A percentile compares a stretch with the other conserved stretches of the same genome.
Evolutionary conservation across 2,329 filamentous ascomycete species (phyloP).

Genomic region (Aspergillus tanneri): DNA sequence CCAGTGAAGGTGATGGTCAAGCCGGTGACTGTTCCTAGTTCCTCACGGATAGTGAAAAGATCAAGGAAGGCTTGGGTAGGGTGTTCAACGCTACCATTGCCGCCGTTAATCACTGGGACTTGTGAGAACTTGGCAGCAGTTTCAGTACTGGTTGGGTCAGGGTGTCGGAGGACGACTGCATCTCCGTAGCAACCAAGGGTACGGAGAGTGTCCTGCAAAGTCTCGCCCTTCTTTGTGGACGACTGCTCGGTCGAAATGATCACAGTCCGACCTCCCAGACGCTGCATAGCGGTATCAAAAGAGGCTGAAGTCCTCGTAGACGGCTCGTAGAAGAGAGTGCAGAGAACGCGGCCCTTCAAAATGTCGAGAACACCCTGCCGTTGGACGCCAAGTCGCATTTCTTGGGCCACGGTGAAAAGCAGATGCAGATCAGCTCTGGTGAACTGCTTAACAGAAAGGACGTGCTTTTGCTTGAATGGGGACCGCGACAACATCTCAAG

Average conservation of each 20-base stretch:
- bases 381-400: slow-evolving; percentile 95
- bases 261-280: slow-evolving; percentile 84
- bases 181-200: slow-evolving; percentile 94
- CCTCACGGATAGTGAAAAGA: slow-evolving; percentile 96
- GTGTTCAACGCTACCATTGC: slow-evolving; percentile 93
- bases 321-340: slow-evolving; percentile 95
- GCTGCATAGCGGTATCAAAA: slow-evolving; percentile 98
- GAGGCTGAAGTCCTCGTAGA: slow-evolving; percentile 93
- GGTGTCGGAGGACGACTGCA: slow-evolving; percentile 93
- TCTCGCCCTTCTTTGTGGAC: slow-evolving; percentile 91
- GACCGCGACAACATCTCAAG: slow-evolving; percentile 74
- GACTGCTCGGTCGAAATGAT: slow-evolving; percentile 79
- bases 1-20: slow-evolving; percentile 95
- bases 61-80: slow-evolving; percentile 97
- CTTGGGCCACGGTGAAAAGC: slow-evolving; percentile 93
- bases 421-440: slow-evolving; percentile 82
- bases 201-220: slow-evolving; percentile 86
- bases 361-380: slow-evolving; percentile 85
- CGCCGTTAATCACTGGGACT: slow-evolving; percentile 94
- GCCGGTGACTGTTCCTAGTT: slow-evolving; percentile 91
- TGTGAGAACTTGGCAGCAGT: slow-evolving; percentile 82
- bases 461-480: slow-evolving; percentile 83
- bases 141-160: slow-evolving; percentile 75
- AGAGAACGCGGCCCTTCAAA: slow-evolving; percentile 80
- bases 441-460: slow-evolving; percentile 91